Evolutionary conservation across 2,329 filamentous ascomycete species (phyloP), one percentile per base, ranked within the genome.

Genomic region (Scedosporium aurantiacum): DNA sequence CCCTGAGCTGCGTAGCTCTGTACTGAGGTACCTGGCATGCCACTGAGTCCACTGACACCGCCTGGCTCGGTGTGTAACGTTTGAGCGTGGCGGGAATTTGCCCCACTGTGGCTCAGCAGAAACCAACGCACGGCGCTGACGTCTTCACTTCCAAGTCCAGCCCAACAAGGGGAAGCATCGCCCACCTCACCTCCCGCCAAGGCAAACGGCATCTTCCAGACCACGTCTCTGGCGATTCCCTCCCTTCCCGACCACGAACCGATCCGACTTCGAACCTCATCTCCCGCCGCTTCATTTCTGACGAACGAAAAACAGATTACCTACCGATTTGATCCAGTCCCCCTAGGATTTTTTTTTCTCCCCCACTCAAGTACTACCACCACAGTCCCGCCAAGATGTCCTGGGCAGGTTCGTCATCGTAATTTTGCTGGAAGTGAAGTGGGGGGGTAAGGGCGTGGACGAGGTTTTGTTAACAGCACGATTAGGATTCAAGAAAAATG

Each of bases 401-500:
- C 75, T 88, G 85, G 86, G 85, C 86, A 77, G 86, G 86, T 88
- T 69, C 65, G 70, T 52, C 37, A 28, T 28, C 27, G 32, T 23
- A 16, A 50, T 47, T 28, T 16, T 14, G 37, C 21, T 32, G 14
- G 7, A 23, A 40, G 58, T 16, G n/a, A 21, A 66, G 57, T 64
- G 57, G 47, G 25, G 21, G 56, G 47, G 65, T 68, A 69, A 68
- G 68, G 68, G 67, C 68, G 66, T 66, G 65, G 68, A 60, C 64
- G 65, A 65, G 65, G 63, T 66, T 67, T 68, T 67, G 70, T 69
- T 73, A 67, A 74, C 64, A 61, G 57, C 41, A 62, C 40, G 52
- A 65, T 47, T 59, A 78, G 76, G 76, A 66, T 78, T 78, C 70
- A 78, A 65, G 80, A 96, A 96, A 76, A 95, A 95, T 86, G 92